Base-by-base conservation (phyloP, 2,329 filamentous ascomycete genomes). In the Bipolaris oryzae region DNA sequence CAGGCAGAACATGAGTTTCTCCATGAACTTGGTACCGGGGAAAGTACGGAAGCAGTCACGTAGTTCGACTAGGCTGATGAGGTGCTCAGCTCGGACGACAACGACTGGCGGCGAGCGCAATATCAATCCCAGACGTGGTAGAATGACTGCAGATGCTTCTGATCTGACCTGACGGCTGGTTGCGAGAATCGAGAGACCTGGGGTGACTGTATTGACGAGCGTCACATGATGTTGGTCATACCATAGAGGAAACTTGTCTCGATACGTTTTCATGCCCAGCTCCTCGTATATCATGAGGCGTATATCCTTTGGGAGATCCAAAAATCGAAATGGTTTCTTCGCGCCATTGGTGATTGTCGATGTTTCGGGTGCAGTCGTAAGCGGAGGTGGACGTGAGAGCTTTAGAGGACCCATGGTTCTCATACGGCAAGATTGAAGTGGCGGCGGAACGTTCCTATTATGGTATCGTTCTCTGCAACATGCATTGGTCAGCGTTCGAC, bases 291-390 rank as follows among this genome's bases (percentile, higher is more conserved):
- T 49, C 21, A 61, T 52, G 18, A 58, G 38, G 18, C 62, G 37
- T 11, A 67, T 46, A 10, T 65, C 62, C 16, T 54, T 37, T 0
- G 63, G 65, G 1, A 66, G 53, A 13, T 61, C 53, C 15, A 63
- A 48, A 42, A 68, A 63, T 3, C 80, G 37, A 37, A 63, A 66
- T 21, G 42, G 6, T 25, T 33, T 21, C 18, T 13, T 5, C 5
- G 16, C 5, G 13, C n/a, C 11, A 11, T 37, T 7, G 1, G 18
- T 35, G 11, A 15, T n/a, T 31, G 3, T 21, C 3, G 7, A 7
- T 21, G 10, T 18, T 21, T 7, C 7, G 1, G 18, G 11, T 3
- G n/a, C 7, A 15, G 13, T 21, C 1, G 7, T 35, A 13, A 7
- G 31, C 7, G 20, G 18, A 15, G 20, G 23, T 2, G 13, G 44